phyloP scores from a whole-genome alignment of 2,329 filamentous ascomycete species.

The Aschersonia sp. region DNA sequence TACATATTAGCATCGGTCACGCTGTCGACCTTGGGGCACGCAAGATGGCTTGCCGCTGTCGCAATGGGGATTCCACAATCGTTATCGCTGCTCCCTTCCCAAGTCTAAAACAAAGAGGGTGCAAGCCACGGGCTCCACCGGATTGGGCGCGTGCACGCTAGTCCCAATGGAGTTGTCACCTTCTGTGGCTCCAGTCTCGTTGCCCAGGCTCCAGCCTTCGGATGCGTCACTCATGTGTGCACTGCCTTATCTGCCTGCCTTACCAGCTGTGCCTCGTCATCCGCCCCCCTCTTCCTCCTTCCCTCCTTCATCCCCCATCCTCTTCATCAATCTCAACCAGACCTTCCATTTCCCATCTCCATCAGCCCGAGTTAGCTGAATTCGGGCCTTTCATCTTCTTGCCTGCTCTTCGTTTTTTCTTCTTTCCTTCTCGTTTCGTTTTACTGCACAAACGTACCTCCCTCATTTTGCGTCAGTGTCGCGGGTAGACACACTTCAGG shows the following conservation, averaged over 20 bases:
- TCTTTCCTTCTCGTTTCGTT: conserved; percentile 6
- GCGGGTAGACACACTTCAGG: conserved; percentile 19
- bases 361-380: conserved; percentile 3
- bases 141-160: conserved; percentile 10
- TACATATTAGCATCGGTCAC: conserved; percentile 7
- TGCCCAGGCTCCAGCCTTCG: conserved; percentile 4
- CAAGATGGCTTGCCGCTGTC: not conserved
- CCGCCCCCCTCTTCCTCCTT: conserved; percentile 11
- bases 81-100: not conserved
- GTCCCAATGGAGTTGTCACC: not conserved
- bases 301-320: conserved; percentile 8
- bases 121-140: conserved; percentile 5
- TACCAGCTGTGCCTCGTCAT: conserved; percentile 8
- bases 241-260: conserved; percentile 7
- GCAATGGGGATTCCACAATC: not conserved
- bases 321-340: conserved; percentile 6
- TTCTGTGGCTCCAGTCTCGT: not conserved
- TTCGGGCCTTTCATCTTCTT: conserved; percentile 5
- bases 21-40: not conserved
- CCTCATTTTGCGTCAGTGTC: conserved; percentile 13
- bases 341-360: not conserved
- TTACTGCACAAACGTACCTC: conserved; percentile 7
- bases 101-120: not conserved
- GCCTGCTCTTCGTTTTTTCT: conserved; percentile 7
- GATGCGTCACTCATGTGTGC: conserved; percentile 16